Evolutionary conservation across 2,329 filamentous ascomycete genomes (phyloP).

Genomic region (Coniochaeta prunicola): DNA sequence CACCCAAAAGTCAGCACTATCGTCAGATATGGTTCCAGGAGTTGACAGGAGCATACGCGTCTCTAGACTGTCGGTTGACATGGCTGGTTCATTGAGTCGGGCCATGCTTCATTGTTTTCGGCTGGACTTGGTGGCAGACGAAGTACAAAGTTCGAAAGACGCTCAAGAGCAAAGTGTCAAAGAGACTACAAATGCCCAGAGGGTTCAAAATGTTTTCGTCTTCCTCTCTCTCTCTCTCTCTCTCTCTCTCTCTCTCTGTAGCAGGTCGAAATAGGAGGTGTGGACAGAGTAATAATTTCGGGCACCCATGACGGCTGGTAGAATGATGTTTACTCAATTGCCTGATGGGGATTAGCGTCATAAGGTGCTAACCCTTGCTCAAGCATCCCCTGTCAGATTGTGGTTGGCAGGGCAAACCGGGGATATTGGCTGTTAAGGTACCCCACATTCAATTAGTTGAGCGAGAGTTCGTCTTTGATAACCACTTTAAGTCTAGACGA

Average conservation of each 20-base stretch:
- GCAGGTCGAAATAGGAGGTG: background rate
- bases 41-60: conserved; percentile 44
- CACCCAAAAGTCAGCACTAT: conserved; percentile 12
- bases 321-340: conserved; percentile 18
- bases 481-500: background rate
- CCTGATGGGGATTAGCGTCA: conserved; percentile 13
- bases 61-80: conserved; percentile 63
- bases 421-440: background rate
- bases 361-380: background rate
- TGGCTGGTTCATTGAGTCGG: conserved; percentile 68
- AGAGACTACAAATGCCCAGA: background rate
- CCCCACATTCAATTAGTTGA: background rate
- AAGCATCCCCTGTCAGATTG: too few species aligned
- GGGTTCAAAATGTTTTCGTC: background rate
- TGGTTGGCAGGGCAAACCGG: conserved; percentile 12
- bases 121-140: conserved; percentile 8
- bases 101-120: conserved; percentile 55
- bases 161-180: background rate
- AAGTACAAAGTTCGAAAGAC: conserved; percentile 3
- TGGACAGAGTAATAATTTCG: conserved; percentile 11
- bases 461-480: background rate
- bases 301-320: conserved; percentile 3
- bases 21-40: conserved; percentile 4
- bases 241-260: too few species aligned
- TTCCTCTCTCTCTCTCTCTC: too few species aligned